phyloP scores from a whole-genome alignment of 1,284 basidiomycete genomes.

The Ganoderma meredithae region DNA sequence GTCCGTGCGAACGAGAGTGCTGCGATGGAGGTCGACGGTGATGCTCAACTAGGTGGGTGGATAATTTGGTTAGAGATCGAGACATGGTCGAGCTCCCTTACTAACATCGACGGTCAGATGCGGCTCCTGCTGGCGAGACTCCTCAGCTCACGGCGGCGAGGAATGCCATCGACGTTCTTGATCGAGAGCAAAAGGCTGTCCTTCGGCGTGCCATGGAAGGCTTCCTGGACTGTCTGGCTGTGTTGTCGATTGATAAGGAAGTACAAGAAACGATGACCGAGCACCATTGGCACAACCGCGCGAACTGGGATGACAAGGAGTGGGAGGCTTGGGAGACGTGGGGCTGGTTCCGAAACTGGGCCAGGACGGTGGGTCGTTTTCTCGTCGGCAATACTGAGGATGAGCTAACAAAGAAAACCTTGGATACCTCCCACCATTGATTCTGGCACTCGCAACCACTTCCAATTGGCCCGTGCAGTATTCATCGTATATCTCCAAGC shows the following conservation, averaged over 20 bases:
- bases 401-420: neutral
- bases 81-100: neutral
- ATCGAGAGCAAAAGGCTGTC: conserved; percentile 76
- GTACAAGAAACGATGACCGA: conserved; percentile 59
- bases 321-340: conserved; percentile 87
- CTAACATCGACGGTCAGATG: conserved; percentile 45
- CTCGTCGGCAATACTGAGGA: neutral
- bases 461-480: conserved; percentile 54
- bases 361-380: conserved; percentile 64
- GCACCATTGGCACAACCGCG: conserved; percentile 73
- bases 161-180: conserved; percentile 76
- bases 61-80: neutral
- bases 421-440: too few relatives aligned
- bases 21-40: conserved; percentile 76
- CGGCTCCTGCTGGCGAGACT: conserved; percentile 61
- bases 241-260: conserved; percentile 53
- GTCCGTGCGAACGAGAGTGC: conserved; percentile 65
- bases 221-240: conserved; percentile 69
- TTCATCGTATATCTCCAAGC: conserved; percentile 66
- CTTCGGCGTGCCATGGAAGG: conserved; percentile 73
- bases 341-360: conserved; percentile 90
- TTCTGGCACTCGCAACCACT: too few relatives aligned
- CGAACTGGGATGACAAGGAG: conserved; percentile 69
- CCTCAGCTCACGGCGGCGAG: conserved; percentile 72
- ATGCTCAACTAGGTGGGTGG: conserved; percentile 59